Percentiles rank a stretch among this genome's conserved stretches.
phyloP scores from a whole-genome alignment of 208 protist genomes.

The Vickermania ingenoplastis region DNA sequence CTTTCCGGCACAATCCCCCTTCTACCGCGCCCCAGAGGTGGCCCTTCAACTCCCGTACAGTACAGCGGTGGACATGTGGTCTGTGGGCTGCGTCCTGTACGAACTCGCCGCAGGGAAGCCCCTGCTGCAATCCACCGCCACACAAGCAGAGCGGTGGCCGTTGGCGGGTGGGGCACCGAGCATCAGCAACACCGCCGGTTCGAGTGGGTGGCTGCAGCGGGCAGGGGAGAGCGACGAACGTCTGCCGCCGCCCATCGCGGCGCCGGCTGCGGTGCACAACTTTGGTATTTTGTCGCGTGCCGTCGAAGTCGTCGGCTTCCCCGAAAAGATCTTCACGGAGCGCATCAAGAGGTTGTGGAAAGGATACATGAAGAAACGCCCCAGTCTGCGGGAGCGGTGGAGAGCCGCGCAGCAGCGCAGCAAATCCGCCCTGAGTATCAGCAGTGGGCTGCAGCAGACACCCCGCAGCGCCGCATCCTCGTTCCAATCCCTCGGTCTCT shows the following conservation, averaged over 20 bases:
- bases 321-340: slow-evolving; percentile 30
- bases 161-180: neutral
- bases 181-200: neutral
- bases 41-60: slow-evolving; percentile 59
- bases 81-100: slow-evolving; percentile 37
- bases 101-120: slow-evolving; percentile 34
- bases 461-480: neutral
- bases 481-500: neutral
- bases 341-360: slow-evolving; percentile 33
- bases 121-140: slow-evolving; percentile 13
- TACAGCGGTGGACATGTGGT: slow-evolving; percentile 67
- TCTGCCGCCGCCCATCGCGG: neutral
- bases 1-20: slow-evolving; percentile 94
- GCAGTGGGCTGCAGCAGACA: neutral
- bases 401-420: neutral
- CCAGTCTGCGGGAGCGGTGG: neutral
- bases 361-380: slow-evolving; percentile 9
- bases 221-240: neutral
- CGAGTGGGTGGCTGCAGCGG: neutral
- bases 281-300: slow-evolving; percentile 20
- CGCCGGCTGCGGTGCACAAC: slow-evolving; percentile 27
- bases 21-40: slow-evolving; percentile 95
- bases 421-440: neutral
- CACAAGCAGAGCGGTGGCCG: neutral
- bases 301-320: slow-evolving; percentile 27